Percentiles rank a stretch among this genome's conserved stretches.
Conservation (phyloP, 371 early-diverging fungal genomes). For the Mortierella sp. region DNA sequence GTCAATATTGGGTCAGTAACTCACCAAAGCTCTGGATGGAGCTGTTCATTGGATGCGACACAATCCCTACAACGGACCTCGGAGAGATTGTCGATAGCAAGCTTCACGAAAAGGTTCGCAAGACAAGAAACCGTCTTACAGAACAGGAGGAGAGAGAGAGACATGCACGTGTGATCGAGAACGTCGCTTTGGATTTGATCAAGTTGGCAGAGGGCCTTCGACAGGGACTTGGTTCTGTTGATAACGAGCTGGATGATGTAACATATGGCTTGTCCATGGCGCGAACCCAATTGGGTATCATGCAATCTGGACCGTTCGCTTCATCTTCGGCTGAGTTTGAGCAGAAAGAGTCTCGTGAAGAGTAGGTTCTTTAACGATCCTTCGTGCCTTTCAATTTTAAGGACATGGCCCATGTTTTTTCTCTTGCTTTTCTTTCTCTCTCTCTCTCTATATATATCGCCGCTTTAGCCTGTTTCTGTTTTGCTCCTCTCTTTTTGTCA, state of each 20-base stretch:
- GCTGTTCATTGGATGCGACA: conserved; percentile 56
- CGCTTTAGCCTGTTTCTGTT: neutral
- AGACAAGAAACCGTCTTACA: conserved; percentile 49
- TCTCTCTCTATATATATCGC: neutral
- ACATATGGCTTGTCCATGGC: conserved; percentile 52
- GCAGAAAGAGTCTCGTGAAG: conserved; percentile 47
- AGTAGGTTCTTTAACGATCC: conserved; percentile 8
- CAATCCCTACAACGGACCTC: conserved; percentile 53
- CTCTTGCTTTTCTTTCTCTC: neutral
- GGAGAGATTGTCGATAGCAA: conserved; percentile 52
- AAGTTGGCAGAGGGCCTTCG: conserved; percentile 45
- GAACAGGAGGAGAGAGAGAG: conserved; percentile 55
- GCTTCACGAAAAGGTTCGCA: conserved; percentile 55
- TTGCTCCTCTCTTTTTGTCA: neutral
- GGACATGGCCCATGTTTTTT: neutral
- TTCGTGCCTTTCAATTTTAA: neutral
- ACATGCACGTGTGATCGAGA: conserved; percentile 56
- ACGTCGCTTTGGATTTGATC: conserved; percentile 42
- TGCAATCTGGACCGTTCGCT: conserved; percentile 26
- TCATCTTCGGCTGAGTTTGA: conserved; percentile 16
- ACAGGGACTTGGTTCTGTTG: conserved; percentile 43
- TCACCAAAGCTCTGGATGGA: conserved; percentile 57
- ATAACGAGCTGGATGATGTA: conserved; percentile 45
- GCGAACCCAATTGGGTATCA: conserved; percentile 49
- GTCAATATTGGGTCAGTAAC: conserved; percentile 56